phyloP scores from a whole-genome alignment of 2,329 filamentous ascomycete genomes.

The Trichoderma aggressivum region DNA sequence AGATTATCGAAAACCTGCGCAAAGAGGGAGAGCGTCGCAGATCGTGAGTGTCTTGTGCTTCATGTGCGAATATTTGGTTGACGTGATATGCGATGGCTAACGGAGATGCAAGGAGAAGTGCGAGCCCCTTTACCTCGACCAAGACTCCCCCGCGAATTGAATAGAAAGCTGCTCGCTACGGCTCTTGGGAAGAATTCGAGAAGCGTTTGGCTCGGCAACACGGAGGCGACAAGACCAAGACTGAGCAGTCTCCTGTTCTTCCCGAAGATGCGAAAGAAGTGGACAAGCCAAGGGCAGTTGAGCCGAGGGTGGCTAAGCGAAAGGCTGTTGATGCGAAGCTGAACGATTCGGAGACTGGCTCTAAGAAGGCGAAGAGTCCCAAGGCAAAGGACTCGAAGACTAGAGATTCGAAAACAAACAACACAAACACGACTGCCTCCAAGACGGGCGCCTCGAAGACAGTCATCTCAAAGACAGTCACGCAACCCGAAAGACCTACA shows the following conservation, averaged over 20 bases:
- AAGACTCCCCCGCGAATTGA: conserved; percentile 45
- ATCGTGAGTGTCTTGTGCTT: conserved; percentile 57
- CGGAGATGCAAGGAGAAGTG: conserved; percentile 32
- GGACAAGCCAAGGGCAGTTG: not conserved
- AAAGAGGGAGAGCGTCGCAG: conserved; percentile 82
- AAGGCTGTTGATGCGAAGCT: not conserved
- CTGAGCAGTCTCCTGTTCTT: not conserved
- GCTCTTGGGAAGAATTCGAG: conserved; percentile 31
- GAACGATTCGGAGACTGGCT: not conserved
- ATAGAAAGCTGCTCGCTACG: conserved; percentile 36
- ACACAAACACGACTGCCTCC: not conserved
- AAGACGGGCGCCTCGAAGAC: not conserved
- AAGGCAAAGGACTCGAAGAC: not conserved
- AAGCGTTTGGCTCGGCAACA: conserved; percentile 22
- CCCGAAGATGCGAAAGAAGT: not conserved
- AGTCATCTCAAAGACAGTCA: not conserved
- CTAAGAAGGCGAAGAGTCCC: no score
- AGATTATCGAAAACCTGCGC: conserved; percentile 80
- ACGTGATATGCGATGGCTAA: conserved; percentile 8
- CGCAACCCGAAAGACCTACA: not conserved
- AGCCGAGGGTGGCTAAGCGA: not conserved
- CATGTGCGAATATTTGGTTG: not conserved
- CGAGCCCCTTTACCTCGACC: conserved; percentile 35
- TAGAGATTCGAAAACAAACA: not conserved
- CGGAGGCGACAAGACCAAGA: not conserved